Percentiles rank a stretch among this genome's conserved stretches.
Conservation (phyloP, 805 yeast species). For the Scheffersomyces ergatensis region DNA sequence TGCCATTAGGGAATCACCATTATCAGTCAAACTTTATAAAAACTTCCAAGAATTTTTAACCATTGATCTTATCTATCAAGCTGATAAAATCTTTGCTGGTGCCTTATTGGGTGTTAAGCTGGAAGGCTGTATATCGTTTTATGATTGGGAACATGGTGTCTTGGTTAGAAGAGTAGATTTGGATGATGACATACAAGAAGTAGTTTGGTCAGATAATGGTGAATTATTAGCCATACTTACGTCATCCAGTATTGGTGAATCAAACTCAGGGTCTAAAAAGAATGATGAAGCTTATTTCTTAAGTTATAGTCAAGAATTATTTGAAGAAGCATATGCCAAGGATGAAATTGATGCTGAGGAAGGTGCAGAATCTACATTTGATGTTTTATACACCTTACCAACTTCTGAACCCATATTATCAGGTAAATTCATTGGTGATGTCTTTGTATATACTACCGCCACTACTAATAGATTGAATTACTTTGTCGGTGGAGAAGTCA, state of each 20-base stretch:
- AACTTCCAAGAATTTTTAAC: constrained; percentile 79
- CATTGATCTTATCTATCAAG: constrained; percentile 65
- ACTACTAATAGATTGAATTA: constrained; percentile 84
- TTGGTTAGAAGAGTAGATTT: constrained; percentile 89
- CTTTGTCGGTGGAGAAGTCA: constrained; percentile 90
- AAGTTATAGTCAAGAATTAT: constrained; percentile 65
- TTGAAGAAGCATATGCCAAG: constrained; percentile 57
- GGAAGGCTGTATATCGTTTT: constrained; percentile 81
- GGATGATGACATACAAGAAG: constrained; percentile 65
- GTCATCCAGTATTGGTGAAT: constrained; percentile 20
- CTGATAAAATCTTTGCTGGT: constrained; percentile 85
- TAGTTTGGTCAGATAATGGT: constrained; percentile 92
- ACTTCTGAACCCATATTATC: constrained; percentile 71
- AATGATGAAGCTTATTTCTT: constrained; percentile 73
- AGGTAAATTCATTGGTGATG: constrained; percentile 97
- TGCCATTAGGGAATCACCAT: constrained; percentile 73
- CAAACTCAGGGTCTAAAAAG: constrained; percentile 16
- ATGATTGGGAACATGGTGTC: constrained; percentile 88
- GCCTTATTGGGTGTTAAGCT: constrained; percentile 82
- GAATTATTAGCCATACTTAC: constrained; percentile 75
- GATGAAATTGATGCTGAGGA: constrained; percentile 72
- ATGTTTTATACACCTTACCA: constrained; percentile 74
- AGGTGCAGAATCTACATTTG: constrained; percentile 86
- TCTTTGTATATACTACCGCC: constrained; percentile 84
- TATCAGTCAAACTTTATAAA: constrained; percentile 68